Base-by-base conservation (phyloP, 768 basidiomycete genomes). In the Paxillus rubicundulus region DNA sequence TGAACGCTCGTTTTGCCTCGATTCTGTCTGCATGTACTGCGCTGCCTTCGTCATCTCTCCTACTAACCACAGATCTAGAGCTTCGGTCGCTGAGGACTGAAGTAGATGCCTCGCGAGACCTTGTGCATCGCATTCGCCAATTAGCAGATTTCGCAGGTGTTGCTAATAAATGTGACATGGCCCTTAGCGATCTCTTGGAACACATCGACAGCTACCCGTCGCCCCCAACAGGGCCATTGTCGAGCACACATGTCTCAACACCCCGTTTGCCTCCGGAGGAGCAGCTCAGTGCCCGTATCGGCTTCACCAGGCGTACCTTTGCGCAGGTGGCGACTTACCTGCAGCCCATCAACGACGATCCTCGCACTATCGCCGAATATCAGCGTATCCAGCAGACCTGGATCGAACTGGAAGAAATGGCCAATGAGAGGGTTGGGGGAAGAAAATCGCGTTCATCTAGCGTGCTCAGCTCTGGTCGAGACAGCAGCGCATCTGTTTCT, bases 191-290 rank as follows among this genome's bases (percentile, higher is more conserved):
- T 66, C 74, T 94, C 5, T 72, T 95, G 42, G 89, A 92, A 61
- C 89, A 92, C 61, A 77, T 92, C 49, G 92, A 95, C 65, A 90
- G 87, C 60, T 92, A 84, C 62, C 91, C 92, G 9, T 77, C 81
- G 3, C 65, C 74, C 30, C 85, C 85, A 5, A 64, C 73, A 24
- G 75, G 78, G 5, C 68, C 77, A 2, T 64, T 85, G 30, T 74
- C 81, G 4, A 82, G 83, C 20, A 69, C 74, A 14, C 82, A 82
- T 56, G 54, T 70, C 52, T 72, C 74, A 32, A 66, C 72, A 12
- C 55, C 65, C 7, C 65, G 70, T 20, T 58, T 77, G 4, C 69
- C 81, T 8, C 84, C 91, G 0, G 82, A 87, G 52, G 85, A 86
- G 38, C 88, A 92, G 60, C 70, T 92, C 5, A 68, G 66, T 13